Base-by-base conservation (phyloP, 2,329 filamentous ascomycete species). In the Calonectria hongkongensis region DNA sequence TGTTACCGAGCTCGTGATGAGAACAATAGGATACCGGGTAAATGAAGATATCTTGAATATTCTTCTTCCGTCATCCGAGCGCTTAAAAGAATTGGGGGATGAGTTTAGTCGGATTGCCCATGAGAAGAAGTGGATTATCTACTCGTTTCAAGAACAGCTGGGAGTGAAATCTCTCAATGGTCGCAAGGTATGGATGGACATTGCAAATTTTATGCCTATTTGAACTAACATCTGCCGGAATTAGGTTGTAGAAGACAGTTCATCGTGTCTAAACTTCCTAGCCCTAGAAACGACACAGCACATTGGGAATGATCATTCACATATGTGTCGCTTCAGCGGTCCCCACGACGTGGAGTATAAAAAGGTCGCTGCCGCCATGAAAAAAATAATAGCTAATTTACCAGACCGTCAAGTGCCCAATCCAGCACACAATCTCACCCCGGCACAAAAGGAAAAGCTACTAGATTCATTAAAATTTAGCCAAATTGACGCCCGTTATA, bases 121-220 rank as follows among this genome's bases (percentile, higher is more conserved):
- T 75, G 7, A 82, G 43, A 74, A 79, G 16, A 60, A 75, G 2
- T 85, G 83, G 83, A 58, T 70, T 8, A 79, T 85, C 56, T 75
- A 85, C 68, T 84, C 82, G 1, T 85, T 85, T 64, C 82, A 85
- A 54, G 83, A 85, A 68, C 71, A 79, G 64, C 9, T 39, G 76
- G 48, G 60, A 2, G 30, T 50, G 5, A 60, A 48, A 3, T 62
- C 45, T 47, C 41, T 71, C 3, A n/a, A 28, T 9, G 54, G 64
- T 12, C 47, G 47, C 9, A 67, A 71, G 48, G 56, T 54, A 39
- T 15, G 28, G 6, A 7, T 12, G 2, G 27, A 39, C 30, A 10
- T 41, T 16, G 16, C 28, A 27, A 21, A 28, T 48, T 25, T 48
- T 27, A 41, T 58, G 7, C 48, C 2, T 25, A 7, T 72, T 78